Evolutionary conservation across 345 rosid species (phyloP).

Genomic region (Ceriops zippeliana): DNA sequence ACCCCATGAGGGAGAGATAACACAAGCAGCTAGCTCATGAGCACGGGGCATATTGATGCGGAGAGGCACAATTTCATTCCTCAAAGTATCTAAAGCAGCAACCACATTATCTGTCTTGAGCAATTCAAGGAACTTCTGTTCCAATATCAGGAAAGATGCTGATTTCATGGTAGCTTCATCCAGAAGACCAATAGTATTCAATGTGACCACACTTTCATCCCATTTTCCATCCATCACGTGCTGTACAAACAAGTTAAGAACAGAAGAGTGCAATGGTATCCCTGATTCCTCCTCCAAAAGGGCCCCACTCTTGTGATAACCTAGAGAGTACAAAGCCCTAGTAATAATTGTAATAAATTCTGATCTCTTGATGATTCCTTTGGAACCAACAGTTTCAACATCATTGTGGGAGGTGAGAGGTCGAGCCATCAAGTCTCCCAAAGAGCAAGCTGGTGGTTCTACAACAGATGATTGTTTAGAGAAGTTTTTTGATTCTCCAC

Average conservation of each 20-base stretch:
- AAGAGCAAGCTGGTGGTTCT: slow-evolving; percentile 39
- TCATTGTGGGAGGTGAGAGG: slow-evolving; percentile 65
- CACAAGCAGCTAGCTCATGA: slow-evolving; percentile 53
- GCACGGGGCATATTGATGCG: slow-evolving; percentile 38
- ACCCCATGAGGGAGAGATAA: slow-evolving; percentile 37
- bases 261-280: slow-evolving; percentile 46
- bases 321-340: slow-evolving; percentile 68
- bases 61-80: slow-evolving; percentile 63
- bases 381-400: slow-evolving; percentile 47
- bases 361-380: slow-evolving; percentile 55
- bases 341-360: slow-evolving; percentile 61
- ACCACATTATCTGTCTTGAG: slow-evolving; percentile 35
- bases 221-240: slow-evolving; percentile 61
- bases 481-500: slow-evolving; percentile 27
- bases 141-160: slow-evolving; percentile 59
- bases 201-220: slow-evolving; percentile 62
- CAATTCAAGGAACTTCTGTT: slow-evolving; percentile 66
- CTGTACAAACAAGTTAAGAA: slow-evolving; percentile 39
- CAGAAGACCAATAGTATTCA: slow-evolving; percentile 42
- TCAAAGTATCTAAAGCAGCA: slow-evolving; percentile 50
- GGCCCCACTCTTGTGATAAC: slow-evolving; percentile 58
- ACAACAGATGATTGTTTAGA: slow-evolving; percentile 32
- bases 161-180: slow-evolving; percentile 55
- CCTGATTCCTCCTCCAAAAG: slow-evolving; percentile 71
- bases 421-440: slow-evolving; percentile 67